phyloP scores from a whole-genome alignment of 2,329 filamentous ascomycete genomes.

The Paecilomyces sp. region DNA sequence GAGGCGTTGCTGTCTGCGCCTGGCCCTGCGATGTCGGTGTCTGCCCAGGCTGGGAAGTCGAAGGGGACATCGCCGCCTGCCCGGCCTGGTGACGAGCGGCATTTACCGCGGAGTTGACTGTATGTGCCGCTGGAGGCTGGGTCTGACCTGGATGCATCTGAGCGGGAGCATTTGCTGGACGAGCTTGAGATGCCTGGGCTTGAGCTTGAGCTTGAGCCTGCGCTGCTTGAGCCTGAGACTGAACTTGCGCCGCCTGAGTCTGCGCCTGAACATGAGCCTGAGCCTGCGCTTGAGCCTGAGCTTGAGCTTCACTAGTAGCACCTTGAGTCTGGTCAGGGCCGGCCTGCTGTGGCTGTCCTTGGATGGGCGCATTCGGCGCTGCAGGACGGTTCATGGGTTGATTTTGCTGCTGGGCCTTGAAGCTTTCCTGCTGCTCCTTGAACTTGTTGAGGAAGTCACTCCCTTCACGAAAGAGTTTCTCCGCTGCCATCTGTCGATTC shows the following conservation, averaged over 20 bases:
- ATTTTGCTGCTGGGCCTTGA: conserved; percentile 30
- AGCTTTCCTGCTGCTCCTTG: conserved; percentile 41
- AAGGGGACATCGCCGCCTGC: conserved; percentile 29
- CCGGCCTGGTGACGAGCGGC: conserved; percentile 35
- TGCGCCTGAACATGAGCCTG: neutral
- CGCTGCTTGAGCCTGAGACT: conserved; percentile 5
- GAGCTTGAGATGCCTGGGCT: conserved; percentile 1
- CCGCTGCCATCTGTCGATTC: conserved; percentile 31
- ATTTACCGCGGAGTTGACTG: conserved; percentile 42
- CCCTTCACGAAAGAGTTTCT: conserved; percentile 37
- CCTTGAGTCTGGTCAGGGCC: conserved; percentile 6
- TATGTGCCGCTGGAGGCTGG: conserved; percentile 35
- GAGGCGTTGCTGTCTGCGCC: conserved; percentile 15
- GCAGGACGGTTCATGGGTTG: conserved; percentile 17
- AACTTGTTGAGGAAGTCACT: conserved; percentile 41
- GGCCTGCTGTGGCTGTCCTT: conserved; percentile 13
- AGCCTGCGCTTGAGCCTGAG: neutral
- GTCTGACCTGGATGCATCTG: conserved; percentile 26
- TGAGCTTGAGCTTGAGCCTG: neutral
- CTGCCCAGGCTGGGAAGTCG: conserved; percentile 26
- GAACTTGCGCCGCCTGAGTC: neutral
- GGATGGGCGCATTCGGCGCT: conserved; percentile 7
- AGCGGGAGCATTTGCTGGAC: conserved; percentile 17
- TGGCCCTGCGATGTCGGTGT: conserved; percentile 21
- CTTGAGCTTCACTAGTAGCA: neutral